Conservation (phyloP, 768 basidiomycete genomes). For the Trametes cinnabarina region DNA sequence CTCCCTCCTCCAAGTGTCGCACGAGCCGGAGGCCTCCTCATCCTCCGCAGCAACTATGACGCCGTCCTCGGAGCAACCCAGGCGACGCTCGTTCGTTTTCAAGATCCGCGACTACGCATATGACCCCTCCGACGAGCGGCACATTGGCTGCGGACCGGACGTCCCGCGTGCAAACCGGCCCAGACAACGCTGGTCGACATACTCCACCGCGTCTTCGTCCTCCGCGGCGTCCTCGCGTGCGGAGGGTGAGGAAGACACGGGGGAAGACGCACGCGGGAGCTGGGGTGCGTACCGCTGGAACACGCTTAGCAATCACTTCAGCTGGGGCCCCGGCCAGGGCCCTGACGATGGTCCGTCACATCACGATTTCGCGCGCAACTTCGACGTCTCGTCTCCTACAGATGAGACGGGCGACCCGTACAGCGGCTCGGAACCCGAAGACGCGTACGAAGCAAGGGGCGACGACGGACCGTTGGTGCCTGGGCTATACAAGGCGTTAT, state of each 20-base stretch:
- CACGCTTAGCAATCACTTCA: conserved; percentile 35
- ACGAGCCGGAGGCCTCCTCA: conserved; percentile 35
- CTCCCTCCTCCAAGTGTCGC: conserved; percentile 37
- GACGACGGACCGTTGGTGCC: conserved; percentile 48
- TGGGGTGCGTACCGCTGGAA: conserved; percentile 44
- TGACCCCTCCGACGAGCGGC: conserved; percentile 40
- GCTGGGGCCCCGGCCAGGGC: conserved; percentile 36
- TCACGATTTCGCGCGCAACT: conserved; percentile 49
- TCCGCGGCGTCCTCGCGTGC: conserved; percentile 28
- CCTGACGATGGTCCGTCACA: conserved; percentile 34
- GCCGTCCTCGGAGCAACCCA: conserved; percentile 9
- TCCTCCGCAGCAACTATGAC: conserved; percentile 19
- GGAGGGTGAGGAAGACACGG: conserved; percentile 26
- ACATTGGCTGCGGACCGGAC: conserved; percentile 41
- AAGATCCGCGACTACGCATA: conserved; percentile 54
- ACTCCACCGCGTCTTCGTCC: conserved; percentile 29
- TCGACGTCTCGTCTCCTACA: conserved; percentile 33
- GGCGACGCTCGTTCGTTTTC: conserved; percentile 29
- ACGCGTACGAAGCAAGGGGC: conserved; percentile 28
- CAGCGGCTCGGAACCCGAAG: conserved; percentile 23
- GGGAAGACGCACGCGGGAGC: conserved; percentile 45
- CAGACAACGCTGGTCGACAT: conserved; percentile 32
- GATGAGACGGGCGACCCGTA: conserved; percentile 24
- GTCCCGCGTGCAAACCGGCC: conserved; percentile 66
- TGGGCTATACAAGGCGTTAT: conserved; percentile 75